phyloP scores from a whole-genome alignment of 306 rosid genomes.

The Prunus salicina region DNA sequence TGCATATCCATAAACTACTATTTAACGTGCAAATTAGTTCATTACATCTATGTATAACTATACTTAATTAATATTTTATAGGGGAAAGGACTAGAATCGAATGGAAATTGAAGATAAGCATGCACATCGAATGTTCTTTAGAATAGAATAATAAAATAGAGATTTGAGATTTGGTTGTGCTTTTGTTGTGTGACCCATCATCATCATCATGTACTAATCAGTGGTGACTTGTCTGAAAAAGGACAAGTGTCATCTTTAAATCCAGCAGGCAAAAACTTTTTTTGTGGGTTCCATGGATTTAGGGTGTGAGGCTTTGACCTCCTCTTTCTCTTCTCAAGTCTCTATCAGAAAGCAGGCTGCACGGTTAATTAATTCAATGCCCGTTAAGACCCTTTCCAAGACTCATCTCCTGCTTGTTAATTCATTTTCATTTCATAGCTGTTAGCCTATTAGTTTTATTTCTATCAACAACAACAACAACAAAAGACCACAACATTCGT shows the following conservation, averaged over 20 bases:
- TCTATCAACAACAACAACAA: no score
- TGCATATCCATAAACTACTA: no score
- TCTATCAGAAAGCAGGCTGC: slow-evolving; percentile 22
- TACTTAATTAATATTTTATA: no score
- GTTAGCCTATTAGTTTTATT: no score
- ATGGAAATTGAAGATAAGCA: not conserved
- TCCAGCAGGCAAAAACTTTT: slow-evolving; percentile 14
- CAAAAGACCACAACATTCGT: no score
- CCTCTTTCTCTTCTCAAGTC: not conserved
- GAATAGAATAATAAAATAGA: not conserved
- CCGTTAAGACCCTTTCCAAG: not conserved
- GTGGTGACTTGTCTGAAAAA: slow-evolving; percentile 18
- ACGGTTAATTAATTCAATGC: not conserved
- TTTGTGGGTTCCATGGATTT: slow-evolving; percentile 21
- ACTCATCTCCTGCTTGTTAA: no score
- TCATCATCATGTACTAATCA: slow-evolving; percentile 21
- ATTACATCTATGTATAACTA: no score
- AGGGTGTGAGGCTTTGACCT: slow-evolving; percentile 37
- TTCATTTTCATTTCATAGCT: no score
- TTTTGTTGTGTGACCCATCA: slow-evolving; percentile 10
- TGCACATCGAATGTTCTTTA: slow-evolving; percentile 6
- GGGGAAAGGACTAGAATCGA: no score
- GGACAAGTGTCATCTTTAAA: slow-evolving; percentile 38
- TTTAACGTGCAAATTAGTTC: no score
- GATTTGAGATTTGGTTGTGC: not conserved